phyloP scores from a whole-genome alignment of 352 stramenopile species.

The Phytophthora europaea region DNA sequence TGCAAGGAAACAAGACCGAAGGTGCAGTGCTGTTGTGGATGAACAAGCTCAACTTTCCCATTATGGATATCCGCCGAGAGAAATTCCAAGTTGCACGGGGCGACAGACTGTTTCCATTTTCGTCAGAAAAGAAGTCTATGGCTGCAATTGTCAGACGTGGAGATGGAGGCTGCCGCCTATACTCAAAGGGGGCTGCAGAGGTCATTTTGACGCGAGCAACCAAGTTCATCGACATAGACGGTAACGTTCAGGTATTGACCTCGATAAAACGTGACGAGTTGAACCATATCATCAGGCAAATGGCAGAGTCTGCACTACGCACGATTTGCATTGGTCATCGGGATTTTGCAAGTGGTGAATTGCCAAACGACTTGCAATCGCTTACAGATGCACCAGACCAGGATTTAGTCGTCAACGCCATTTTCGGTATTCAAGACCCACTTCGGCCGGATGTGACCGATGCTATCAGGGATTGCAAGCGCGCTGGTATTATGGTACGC shows the following conservation, averaged over 20 bases:
- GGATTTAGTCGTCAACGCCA: constrained; percentile 83
- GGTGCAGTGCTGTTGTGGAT: constrained; percentile 83
- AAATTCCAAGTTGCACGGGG: constrained; percentile 63
- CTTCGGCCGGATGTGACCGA: constrained; percentile 95
- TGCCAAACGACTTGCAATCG: constrained; percentile 72
- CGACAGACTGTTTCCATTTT: constrained; percentile 82
- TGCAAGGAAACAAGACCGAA: constrained; percentile 89
- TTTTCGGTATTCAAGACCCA: constrained; percentile 98
- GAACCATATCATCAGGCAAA: constrained; percentile 73
- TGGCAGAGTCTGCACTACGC: constrained; percentile 86
- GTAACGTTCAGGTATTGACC: constrained; percentile 60
- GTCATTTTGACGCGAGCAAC: constrained; percentile 69
- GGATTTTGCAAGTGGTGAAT: constrained; percentile 63
- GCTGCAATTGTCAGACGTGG: constrained; percentile 60
- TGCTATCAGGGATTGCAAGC: constrained; percentile 94
- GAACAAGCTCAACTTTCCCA: constrained; percentile 66
- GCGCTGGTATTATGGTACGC: constrained; percentile 98
- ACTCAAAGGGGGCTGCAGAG: constrained; percentile 82
- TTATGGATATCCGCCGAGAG: constrained; percentile 66
- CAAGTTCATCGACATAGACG: constrained; percentile 78
- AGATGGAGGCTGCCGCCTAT: constrained; percentile 57
- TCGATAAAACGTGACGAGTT: constrained; percentile 74
- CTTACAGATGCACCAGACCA: constrained; percentile 73
- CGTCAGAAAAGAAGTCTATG: constrained; percentile 89
- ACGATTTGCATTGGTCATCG: constrained; percentile 91